Percentiles rank a stretch among this genome's conserved stretches.
Conservation (phyloP, 2,329 filamentous ascomycete genomes). For the Diaporthe vexans region DNA sequence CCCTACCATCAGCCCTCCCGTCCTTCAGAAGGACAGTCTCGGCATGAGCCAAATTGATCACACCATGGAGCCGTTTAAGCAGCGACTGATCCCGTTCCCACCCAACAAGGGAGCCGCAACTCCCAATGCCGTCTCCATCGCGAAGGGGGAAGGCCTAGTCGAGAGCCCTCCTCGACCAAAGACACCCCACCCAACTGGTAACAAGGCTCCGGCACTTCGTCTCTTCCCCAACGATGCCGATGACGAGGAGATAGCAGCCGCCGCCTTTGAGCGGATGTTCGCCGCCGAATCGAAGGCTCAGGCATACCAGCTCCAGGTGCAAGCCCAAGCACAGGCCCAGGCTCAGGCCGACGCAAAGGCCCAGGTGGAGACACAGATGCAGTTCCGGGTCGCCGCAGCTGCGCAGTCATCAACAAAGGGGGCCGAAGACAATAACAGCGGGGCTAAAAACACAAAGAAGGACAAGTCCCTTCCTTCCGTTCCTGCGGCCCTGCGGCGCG, state of each 20-base stretch:
- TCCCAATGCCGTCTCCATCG: conserved; percentile 2
- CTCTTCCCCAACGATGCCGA: conserved; percentile 39
- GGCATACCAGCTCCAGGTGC: conserved; percentile 26
- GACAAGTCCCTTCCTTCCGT: conserved; percentile 27
- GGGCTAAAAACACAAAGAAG: not conserved
- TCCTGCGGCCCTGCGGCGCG: conserved; percentile 34
- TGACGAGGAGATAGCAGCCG: conserved; percentile 40
- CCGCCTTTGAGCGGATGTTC: conserved; percentile 39
- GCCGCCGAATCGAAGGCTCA: conserved; percentile 39
- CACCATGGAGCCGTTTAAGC: conserved; percentile 32
- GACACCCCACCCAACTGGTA: conserved; percentile 32
- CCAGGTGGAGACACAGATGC: conserved; percentile 20
- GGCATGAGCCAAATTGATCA: conserved; percentile 20
- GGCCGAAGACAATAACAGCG: not conserved
- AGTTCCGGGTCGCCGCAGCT: conserved; percentile 1
- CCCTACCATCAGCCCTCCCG: conserved; percentile 41
- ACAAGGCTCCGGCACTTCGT: conserved; percentile 24
- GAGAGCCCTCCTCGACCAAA: conserved; percentile 31
- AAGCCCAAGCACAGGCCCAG: conserved; percentile 17
- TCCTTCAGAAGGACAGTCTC: conserved; percentile 41
- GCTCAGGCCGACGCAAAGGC: conserved; percentile 14
- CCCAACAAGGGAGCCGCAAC: conserved; percentile 30
- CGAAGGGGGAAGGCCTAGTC: not conserved
- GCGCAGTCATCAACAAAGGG: conserved; percentile 8
- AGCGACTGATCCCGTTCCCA: conserved; percentile 39